Conservation (phyloP, 2,329 filamentous ascomycete species). For the Keithomyces neogunnii region DNA sequence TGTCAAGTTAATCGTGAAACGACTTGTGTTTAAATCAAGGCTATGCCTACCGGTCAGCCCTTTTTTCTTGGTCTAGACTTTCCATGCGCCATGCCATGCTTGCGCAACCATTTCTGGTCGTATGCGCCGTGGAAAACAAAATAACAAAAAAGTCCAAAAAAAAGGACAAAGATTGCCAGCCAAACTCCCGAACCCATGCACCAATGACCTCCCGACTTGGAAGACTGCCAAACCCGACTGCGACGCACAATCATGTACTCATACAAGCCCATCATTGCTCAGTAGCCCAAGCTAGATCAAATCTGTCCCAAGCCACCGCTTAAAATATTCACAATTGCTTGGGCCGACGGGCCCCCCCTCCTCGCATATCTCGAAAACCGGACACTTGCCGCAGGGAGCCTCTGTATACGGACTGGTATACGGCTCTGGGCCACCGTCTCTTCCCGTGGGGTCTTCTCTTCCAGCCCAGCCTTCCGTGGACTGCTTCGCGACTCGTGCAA, state of each 20-base stretch:
- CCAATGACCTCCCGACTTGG: background rate
- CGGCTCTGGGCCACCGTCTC: constrained; percentile 31
- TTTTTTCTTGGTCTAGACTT: background rate
- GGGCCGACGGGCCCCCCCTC: constrained; percentile 87
- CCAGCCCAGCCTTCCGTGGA: constrained; percentile 31
- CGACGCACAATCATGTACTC: background rate
- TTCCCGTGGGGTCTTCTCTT: constrained; percentile 26
- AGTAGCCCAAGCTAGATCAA: background rate
- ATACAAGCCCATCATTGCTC: background rate
- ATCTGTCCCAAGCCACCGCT: constrained; percentile 62
- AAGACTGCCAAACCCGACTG: background rate
- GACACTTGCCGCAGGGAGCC: constrained; percentile 83
- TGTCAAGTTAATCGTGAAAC: no score
- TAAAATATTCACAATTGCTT: constrained; percentile 85
- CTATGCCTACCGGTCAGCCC: background rate
- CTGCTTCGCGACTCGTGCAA: constrained; percentile 40
- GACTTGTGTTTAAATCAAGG: background rate
- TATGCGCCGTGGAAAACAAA: no score
- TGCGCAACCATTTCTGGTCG: background rate
- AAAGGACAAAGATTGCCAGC: constrained; percentile 1
- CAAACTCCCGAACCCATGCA: constrained; percentile 14
- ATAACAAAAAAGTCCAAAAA: background rate
- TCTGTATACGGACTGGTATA: constrained; percentile 71
- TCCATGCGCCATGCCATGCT: background rate
- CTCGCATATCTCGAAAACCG: constrained; percentile 86